Evolutionary conservation across 768 basidiomycete species (phyloP), one percentile per base, ranked within the genome.

Genomic region (Boletus edulis): DNA sequence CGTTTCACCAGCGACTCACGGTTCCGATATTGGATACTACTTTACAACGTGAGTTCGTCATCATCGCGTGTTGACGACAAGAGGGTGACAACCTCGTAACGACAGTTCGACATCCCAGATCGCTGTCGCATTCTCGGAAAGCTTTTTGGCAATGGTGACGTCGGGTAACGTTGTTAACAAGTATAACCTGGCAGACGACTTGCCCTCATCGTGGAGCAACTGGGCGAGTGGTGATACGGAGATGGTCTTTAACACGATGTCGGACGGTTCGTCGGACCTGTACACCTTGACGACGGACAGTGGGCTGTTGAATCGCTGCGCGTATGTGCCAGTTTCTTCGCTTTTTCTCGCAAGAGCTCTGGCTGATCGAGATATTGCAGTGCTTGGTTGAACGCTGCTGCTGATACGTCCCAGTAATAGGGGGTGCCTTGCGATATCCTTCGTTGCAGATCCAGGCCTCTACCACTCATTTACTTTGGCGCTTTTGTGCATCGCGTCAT

Each of bases 181-280:
- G 39, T 62, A 64, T 22, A 40, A 52, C 4, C 38, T 52, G 12
- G 49, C 38, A 6, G 65, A 61, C 15, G 57, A 61, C 43, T 62
- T 62, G 8, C 66, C 64, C 4, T 44, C 48, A 2, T 15, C 37
- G 5, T 68, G 66, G 69, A 51, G 35, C 11, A 15, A n/a, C n/a
- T 66, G 51, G 52, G 12, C n/a, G 4, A 59, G 54, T 1, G 59
- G 57, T 3, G 55, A 52, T 0, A 61, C 60, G 3, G 79, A 81
- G 63, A 80, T 82, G 76, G 51, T 79, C 8, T 82, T 81, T 61
- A 81, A 79, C 53, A 52, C 63, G 52, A 63, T 57, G 13, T 51
- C 46, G 17, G 53, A 58, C 11, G 65, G 65, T n/a, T 52, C 41
- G 22, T 67, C 77, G 2, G 63, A 71, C 35, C 66, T 81, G 3